A percentile compares a stretch with the other conserved stretches of the same genome.
These are phyloP conservation scores for Lichtheimia corymbifera DNA, from an alignment of 371 early-diverging fungal genomes.

Conservation along the genomic window DNA sequence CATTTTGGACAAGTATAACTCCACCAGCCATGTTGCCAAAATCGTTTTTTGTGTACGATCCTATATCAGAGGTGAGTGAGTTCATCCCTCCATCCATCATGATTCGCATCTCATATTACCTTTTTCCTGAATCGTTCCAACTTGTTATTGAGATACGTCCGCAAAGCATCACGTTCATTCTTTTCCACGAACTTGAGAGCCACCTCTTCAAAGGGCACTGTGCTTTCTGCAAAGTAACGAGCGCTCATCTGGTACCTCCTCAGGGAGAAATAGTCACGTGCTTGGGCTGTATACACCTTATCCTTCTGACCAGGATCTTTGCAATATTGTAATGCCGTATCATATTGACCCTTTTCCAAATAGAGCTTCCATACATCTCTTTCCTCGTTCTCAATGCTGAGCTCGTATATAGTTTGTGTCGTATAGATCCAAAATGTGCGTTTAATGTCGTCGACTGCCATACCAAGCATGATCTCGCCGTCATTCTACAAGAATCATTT, in stretches of 20 bases:
- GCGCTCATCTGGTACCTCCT: conserved; percentile 78
- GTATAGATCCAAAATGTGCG: conserved; percentile 91
- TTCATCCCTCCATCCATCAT: not conserved
- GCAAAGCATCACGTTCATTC: conserved; percentile 74
- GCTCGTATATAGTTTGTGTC: conserved; percentile 75
- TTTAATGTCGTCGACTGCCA: conserved; percentile 75
- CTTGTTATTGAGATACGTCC: conserved; percentile 72
- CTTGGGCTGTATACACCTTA: conserved; percentile 79
- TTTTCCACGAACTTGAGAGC: conserved; percentile 75
- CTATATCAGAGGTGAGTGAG: conserved; percentile 32
- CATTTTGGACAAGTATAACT: conserved; percentile 77
- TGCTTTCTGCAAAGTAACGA: conserved; percentile 80
- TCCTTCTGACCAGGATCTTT: conserved; percentile 78
- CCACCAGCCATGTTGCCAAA: conserved; percentile 87
- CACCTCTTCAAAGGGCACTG: conserved; percentile 85
- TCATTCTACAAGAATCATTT: conserved; percentile 27
- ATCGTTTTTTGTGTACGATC: conserved; percentile 82
- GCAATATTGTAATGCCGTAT: conserved; percentile 74
- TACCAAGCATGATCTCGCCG: conserved; percentile 60
- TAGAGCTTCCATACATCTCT: conserved; percentile 92
- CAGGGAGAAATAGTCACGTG: conserved; percentile 80
- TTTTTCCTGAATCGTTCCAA: conserved; percentile 59
- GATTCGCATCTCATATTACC: conserved; percentile 35
- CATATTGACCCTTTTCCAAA: conserved; percentile 73
- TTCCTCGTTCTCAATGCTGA: conserved; percentile 86